Evolutionary conservation across 441 rosid species (phyloP).

Genomic region (Pelargonium cotyledonis): DNA sequence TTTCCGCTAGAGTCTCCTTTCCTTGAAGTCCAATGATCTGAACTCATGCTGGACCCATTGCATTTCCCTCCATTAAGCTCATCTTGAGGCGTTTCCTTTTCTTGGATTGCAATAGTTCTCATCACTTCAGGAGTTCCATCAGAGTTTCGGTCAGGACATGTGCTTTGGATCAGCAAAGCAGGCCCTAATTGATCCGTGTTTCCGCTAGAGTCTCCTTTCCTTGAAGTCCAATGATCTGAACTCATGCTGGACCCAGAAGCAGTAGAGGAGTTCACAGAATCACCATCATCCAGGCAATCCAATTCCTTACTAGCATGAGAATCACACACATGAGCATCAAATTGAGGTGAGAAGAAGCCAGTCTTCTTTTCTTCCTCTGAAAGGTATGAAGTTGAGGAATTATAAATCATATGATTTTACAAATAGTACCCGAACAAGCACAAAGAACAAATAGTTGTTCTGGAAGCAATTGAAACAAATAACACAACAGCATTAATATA

Average conservation of each 20-base stretch:
- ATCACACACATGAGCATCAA: slow-evolving; percentile 27
- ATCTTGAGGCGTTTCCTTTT: slow-evolving; percentile 17
- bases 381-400: slow-evolving; percentile 17
- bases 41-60: slow-evolving; percentile 11
- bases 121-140: background rate
- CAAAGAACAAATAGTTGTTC: background rate
- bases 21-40: slow-evolving; percentile 17
- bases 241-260: slow-evolving; percentile 10
- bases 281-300: slow-evolving; percentile 17
- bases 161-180: slow-evolving; percentile 10
- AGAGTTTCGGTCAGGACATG: slow-evolving; percentile 12
- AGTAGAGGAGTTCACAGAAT: slow-evolving; percentile 19
- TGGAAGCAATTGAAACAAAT: background rate
- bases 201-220: slow-evolving; percentile 22
- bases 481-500: background rate
- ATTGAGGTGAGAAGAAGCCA: slow-evolving; percentile 48
- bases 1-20: slow-evolving; percentile 22
- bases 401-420: background rate
- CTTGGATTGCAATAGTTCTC: slow-evolving; percentile 11
- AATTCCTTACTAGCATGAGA: slow-evolving; percentile 19
- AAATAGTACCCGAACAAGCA: background rate
- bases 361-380: slow-evolving; percentile 50
- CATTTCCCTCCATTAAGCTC: too few relatives aligned
- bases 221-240: slow-evolving; percentile 17
- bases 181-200: slow-evolving; percentile 16